These are phyloP conservation scores for Pyrenophora tritici-repentis DNA, from an alignment of 2,329 filamentous ascomycete genomes.

Conservation along the genomic window DNA sequence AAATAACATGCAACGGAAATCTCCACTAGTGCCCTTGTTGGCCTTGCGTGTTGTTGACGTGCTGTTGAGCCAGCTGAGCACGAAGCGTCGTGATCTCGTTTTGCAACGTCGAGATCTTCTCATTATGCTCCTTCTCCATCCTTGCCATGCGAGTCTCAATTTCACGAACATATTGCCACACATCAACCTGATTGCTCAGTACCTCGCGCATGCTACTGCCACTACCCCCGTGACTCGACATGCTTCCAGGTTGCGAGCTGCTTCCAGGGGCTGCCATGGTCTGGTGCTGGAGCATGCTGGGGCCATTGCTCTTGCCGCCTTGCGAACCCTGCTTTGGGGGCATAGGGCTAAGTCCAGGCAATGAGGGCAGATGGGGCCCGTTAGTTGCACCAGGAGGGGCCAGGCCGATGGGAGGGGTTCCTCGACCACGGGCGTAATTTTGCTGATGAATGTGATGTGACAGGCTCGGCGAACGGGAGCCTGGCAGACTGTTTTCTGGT, in stretches of 20 bases:
- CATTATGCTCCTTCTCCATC: conserved; percentile 55
- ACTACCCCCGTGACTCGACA: conserved; percentile 62
- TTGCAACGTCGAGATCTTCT: conserved; percentile 51
- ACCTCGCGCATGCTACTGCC: conserved; percentile 69
- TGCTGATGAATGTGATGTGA: conserved; percentile 69
- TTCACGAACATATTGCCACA: conserved; percentile 74
- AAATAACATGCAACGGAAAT: background rate
- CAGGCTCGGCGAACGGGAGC: conserved; percentile 69
- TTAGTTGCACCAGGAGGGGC: conserved; percentile 50
- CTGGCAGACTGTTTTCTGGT: conserved; percentile 52
- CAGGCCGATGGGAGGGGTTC: conserved; percentile 57
- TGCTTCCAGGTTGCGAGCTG: conserved; percentile 56
- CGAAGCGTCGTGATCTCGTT: conserved; percentile 51
- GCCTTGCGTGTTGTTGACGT: conserved; percentile 33
- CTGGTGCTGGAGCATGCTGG: conserved; percentile 51
- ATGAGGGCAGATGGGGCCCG: conserved; percentile 49
- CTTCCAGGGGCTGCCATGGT: conserved; percentile 43
- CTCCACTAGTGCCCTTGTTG: conserved; percentile 18
- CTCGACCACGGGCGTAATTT: conserved; percentile 61
- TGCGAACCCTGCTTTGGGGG: conserved; percentile 40
- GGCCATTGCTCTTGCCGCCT: conserved; percentile 37
- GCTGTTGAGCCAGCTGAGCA: conserved; percentile 45
- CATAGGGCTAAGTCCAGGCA: conserved; percentile 50
- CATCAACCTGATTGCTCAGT: conserved; percentile 61
- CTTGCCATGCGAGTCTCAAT: conserved; percentile 62